Percentiles rank a stretch among this genome's conserved stretches.
Evolutionary conservation across 805 yeast species (phyloP).

Genomic region (Saccharomyces kudriavzevii): DNA sequence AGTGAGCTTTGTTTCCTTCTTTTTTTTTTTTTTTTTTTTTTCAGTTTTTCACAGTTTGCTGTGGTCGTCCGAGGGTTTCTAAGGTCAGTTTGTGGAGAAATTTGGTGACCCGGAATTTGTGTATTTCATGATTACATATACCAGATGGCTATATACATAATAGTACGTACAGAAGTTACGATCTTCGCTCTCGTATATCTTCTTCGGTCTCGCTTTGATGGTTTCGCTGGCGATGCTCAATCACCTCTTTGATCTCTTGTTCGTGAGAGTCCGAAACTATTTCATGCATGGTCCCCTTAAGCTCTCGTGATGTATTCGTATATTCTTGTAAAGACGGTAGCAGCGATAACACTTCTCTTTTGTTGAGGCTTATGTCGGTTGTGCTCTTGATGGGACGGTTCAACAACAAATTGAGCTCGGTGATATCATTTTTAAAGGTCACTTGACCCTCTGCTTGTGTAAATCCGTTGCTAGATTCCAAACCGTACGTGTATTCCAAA

Average conservation of each 20-base stretch:
- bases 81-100: neutral
- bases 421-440: constrained; percentile 6
- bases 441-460: constrained; percentile 1
- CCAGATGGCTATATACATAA: neutral
- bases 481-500: constrained; percentile 23
- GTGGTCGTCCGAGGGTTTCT: neutral
- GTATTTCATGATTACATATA: neutral
- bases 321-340: constrained; percentile 9
- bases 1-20: neutral
- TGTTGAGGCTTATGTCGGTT: neutral
- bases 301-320: constrained; percentile 3
- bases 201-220: neutral
- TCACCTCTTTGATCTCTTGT: constrained; percentile 1
- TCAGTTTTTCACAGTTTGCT: neutral
- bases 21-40: neutral
- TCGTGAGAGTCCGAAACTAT: neutral
- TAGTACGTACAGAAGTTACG: neutral
- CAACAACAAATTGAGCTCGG: constrained; percentile 8
- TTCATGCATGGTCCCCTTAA: constrained; percentile 4
- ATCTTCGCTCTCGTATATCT: neutral
- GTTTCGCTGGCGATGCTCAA: neutral
- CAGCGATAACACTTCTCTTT: neutral
- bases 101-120: neutral
- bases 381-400: neutral
- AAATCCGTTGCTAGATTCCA: constrained; percentile 9